A percentile compares a stretch with the other conserved stretches of the same genome.
Evolutionary conservation across 2,329 filamentous ascomycete genomes (phyloP).

Genomic region (Neopestalotiopsis sp.): DNA sequence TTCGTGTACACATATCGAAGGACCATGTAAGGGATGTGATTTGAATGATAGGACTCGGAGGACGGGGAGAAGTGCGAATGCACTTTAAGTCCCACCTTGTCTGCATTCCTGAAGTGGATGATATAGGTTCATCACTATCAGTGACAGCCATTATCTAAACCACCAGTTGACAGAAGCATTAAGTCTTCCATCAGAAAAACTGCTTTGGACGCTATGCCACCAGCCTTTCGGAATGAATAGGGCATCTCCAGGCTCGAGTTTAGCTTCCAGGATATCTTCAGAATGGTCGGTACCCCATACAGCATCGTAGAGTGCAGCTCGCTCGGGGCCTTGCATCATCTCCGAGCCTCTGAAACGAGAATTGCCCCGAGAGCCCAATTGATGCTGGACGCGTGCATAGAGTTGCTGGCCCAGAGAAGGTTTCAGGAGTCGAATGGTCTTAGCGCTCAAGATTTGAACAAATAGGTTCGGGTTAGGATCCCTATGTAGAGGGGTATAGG

Average conservation of each 20-base stretch:
- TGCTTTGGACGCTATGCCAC: slow-evolving; percentile 84
- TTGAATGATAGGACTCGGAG: too few species aligned
- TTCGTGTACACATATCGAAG: too few species aligned
- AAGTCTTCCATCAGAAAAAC: slow-evolving; percentile 47
- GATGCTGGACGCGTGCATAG: slow-evolving; percentile 59
- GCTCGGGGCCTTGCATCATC: slow-evolving; percentile 89
- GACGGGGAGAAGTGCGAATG: too few species aligned
- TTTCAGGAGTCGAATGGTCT: slow-evolving; percentile 73
- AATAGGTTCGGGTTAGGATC: slow-evolving; percentile 97
- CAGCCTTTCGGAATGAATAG: slow-evolving; percentile 83
- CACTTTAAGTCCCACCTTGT: too few species aligned
- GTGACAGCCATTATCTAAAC: too few species aligned
- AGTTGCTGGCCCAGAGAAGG: slow-evolving; percentile 68
- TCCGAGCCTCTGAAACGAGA: slow-evolving; percentile 74
- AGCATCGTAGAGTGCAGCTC: slow-evolving; percentile 65
- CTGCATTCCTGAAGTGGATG: too few species aligned
- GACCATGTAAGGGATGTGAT: too few species aligned
- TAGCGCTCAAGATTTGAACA: slow-evolving; percentile 77
- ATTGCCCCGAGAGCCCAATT: slow-evolving; percentile 44
- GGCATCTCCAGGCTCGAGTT: slow-evolving; percentile 69
- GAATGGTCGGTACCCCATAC: slow-evolving; percentile 65
- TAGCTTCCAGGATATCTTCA: slow-evolving; percentile 53
- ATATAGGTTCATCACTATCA: too few species aligned
- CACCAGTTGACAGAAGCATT: slow-evolving; percentile 73
- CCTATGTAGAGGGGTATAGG: slow-evolving; percentile 87